Evolutionary conservation across 768 basidiomycete species (phyloP).

Genomic region (Suillus plorans): DNA sequence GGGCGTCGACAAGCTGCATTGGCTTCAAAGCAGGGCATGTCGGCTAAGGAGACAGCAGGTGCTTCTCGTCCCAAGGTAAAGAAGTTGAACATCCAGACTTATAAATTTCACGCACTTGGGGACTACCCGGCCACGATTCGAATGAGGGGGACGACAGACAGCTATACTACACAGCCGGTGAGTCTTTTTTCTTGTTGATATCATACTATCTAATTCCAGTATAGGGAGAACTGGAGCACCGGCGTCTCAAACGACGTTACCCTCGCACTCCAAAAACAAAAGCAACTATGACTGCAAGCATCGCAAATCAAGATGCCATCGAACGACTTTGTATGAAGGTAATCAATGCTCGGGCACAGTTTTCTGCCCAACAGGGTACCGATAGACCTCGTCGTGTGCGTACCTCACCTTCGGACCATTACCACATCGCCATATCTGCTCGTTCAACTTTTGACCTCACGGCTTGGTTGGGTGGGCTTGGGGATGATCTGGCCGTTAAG

Average conservation of each 20-base stretch:
- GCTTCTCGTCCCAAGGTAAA: constrained; percentile 3
- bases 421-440: constrained; percentile 20
- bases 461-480: constrained; percentile 2
- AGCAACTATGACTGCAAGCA: constrained; percentile 19
- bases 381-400: background rate
- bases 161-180: constrained; percentile 33
- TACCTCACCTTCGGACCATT: constrained; percentile 12
- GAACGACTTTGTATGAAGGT: constrained; percentile 18
- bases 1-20: too few species aligned
- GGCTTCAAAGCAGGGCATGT: too few species aligned
- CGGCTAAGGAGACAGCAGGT: background rate
- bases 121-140: constrained; percentile 11
- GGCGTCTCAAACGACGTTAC: constrained; percentile 36
- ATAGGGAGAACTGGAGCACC: constrained; percentile 39
- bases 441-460: constrained; percentile 13
- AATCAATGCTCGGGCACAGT: background rate
- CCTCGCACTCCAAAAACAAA: constrained; percentile 33
- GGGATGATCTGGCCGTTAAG: constrained; percentile 27
- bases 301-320: constrained; percentile 23
- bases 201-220: background rate
- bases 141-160: constrained; percentile 33
- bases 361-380: background rate
- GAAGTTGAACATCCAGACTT: constrained; percentile 9
- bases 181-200: background rate
- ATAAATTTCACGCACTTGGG: constrained; percentile 12